Evolutionary conservation across 768 basidiomycete genomes (phyloP).

Genomic region (Mycena galericulata): DNA sequence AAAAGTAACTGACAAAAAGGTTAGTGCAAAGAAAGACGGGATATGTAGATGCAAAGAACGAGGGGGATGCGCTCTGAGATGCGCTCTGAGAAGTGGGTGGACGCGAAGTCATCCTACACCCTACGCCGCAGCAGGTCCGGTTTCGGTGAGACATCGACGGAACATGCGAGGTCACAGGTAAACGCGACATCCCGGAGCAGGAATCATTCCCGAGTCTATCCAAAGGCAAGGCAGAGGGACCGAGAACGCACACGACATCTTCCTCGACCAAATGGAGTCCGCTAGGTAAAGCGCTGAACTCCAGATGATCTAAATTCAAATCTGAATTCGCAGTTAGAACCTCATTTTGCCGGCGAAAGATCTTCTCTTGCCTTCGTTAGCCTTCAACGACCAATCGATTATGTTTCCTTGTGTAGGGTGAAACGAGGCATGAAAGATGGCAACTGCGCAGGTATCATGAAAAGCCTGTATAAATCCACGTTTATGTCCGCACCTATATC

Average conservation of each 20-base stretch:
- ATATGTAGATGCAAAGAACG: background rate
- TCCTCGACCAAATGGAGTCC: constrained; percentile 84
- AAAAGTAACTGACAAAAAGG: constrained; percentile 68
- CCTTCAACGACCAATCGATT: constrained; percentile 83
- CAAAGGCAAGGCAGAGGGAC: background rate
- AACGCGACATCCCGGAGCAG: too few species aligned
- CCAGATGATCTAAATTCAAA: constrained; percentile 74
- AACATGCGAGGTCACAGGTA: too few species aligned
- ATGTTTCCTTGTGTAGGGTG: constrained; percentile 86
- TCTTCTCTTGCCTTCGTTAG: constrained; percentile 69
- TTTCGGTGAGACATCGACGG: background rate
- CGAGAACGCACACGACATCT: constrained; percentile 76
- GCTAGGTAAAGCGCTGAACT: constrained; percentile 86
- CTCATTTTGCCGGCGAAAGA: background rate
- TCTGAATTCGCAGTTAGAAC: constrained; percentile 52
- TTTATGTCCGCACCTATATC: constrained; percentile 60
- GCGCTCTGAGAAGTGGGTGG: too few species aligned
- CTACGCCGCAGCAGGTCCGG: background rate
- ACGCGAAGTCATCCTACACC: too few species aligned
- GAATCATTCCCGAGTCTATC: background rate
- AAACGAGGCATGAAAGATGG: constrained; percentile 87
- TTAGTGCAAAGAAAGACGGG: constrained; percentile 12
- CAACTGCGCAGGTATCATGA: constrained; percentile 65
- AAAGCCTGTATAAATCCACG: background rate
- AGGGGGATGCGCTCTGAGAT: too few species aligned